A percentile compares a stretch with the other conserved stretches of the same genome.
These are phyloP conservation scores for Beauveria varroae DNA, from an alignment of 2,329 filamentous ascomycete species.

Conservation along the genomic window DNA sequence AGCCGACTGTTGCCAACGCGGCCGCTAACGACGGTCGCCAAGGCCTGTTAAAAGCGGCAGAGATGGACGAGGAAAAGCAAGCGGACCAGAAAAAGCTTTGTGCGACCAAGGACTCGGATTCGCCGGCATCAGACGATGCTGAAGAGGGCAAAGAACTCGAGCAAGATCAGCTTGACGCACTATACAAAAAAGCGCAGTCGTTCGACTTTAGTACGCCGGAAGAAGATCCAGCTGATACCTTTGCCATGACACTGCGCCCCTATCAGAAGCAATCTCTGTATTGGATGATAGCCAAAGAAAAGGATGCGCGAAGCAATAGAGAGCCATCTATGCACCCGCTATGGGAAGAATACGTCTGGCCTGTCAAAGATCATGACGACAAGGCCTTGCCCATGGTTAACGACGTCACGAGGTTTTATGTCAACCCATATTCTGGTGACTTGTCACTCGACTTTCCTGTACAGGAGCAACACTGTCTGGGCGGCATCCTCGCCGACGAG, in stretches of 20 bases:
- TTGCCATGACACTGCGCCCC: conserved; percentile 74
- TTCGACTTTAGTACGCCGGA: conserved; percentile 92
- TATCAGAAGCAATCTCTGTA: conserved; percentile 94
- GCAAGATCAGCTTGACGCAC: conserved; percentile 85
- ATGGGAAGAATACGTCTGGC: conserved; percentile 96
- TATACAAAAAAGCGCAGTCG: conserved; percentile 93
- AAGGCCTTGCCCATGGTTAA: conserved; percentile 59
- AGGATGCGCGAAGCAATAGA: conserved; percentile 61
- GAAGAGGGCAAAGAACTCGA: conserved; percentile 90
- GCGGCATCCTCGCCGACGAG: conserved; percentile 88
- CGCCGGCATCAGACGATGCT: conserved; percentile 54
- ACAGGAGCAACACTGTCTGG: conserved; percentile 90
- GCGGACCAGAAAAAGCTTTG: conserved; percentile 39
- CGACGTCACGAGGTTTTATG: conserved; percentile 71
- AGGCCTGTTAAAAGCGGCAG: conserved; percentile 77
- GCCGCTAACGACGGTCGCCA: conserved; percentile 76
- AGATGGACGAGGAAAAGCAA: conserved; percentile 72
- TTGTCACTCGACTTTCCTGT: conserved; percentile 84
- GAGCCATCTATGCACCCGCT: conserved; percentile 88
- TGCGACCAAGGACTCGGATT: conserved; percentile 28
- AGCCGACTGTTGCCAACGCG: conserved; percentile 67
- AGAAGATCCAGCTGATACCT: conserved; percentile 73
- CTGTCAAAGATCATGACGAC: conserved; percentile 78
- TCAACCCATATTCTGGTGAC: conserved; percentile 95
- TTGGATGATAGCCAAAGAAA: conserved; percentile 96